These are phyloP conservation scores for Fusarium denticulatum DNA, from an alignment of 2,329 filamentous ascomycete species.

Conservation along the genomic window DNA sequence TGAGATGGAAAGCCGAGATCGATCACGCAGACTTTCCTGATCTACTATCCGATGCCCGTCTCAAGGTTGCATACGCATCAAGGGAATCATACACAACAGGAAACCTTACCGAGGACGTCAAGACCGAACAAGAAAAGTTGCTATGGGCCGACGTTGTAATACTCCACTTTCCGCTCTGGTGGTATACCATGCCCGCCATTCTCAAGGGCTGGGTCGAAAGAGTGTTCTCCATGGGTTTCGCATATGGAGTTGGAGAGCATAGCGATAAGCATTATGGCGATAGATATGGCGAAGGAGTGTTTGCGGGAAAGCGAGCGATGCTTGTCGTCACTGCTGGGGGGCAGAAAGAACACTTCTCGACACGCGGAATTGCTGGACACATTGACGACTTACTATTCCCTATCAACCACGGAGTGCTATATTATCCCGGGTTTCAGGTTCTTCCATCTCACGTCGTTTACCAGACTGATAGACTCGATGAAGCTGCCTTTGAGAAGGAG, in stretches of 20 bases:
- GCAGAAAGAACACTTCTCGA: constrained; percentile 5
- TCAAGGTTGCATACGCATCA: constrained; percentile 3
- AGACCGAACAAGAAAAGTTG: constrained; percentile 20
- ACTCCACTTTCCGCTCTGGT: constrained; percentile 27
- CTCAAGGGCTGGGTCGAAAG: constrained; percentile 27
- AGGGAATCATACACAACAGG: background rate
- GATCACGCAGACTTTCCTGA: constrained; percentile 14
- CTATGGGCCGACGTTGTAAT: constrained; percentile 21
- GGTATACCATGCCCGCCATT: constrained; percentile 25
- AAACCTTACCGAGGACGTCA: constrained; percentile 23
- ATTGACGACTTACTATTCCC: constrained; percentile 26
- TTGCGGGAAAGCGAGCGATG: constrained; percentile 15
- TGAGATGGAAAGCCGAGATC: constrained; percentile 25
- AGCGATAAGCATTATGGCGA: constrained; percentile 16
- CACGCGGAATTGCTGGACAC: constrained; percentile 10
- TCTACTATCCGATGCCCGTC: background rate
- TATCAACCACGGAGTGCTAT: constrained; percentile 17
- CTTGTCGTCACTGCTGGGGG: background rate
- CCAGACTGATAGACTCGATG: background rate
- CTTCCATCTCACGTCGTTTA: constrained; percentile 19
- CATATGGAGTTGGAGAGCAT: constrained; percentile 11
- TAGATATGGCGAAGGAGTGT: constrained; percentile 19
- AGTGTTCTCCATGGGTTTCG: constrained; percentile 14
- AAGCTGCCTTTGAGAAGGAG: background rate
- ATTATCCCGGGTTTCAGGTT: constrained; percentile 12